These are phyloP conservation scores for Oryza brachyantha DNA, from an alignment of 176 grass and related monocot genomes.

Conservation along the genomic window DNA sequence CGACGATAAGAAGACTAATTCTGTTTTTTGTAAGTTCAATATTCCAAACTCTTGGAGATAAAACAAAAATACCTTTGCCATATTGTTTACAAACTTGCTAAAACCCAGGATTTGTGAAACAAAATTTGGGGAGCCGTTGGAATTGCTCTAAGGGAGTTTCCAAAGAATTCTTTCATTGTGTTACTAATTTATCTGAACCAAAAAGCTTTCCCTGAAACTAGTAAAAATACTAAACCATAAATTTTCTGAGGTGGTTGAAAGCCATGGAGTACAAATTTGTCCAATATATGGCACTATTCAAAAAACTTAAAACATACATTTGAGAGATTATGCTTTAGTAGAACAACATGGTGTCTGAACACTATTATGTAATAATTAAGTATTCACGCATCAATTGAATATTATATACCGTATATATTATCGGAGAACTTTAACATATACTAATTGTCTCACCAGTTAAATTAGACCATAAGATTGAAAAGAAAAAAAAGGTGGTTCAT, in stretches of 20 bases:
- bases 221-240: neutral
- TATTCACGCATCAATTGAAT: too few species aligned
- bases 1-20: too few species aligned
- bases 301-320: neutral
- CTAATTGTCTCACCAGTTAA: neutral
- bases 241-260: neutral
- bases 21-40: too few species aligned
- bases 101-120: too few species aligned
- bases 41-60: too few species aligned
- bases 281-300: neutral
- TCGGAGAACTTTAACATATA: neutral
- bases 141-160: too few species aligned
- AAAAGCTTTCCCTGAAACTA: neutral
- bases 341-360: neutral
- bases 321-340: neutral
- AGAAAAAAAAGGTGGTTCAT: neutral
- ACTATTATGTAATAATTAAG: neutral
- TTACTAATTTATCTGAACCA: neutral
- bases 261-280: neutral
- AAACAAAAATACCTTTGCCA: too few species aligned
- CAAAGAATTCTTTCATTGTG: neutral
- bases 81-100: too few species aligned
- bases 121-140: too few species aligned
- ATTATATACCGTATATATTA: neutral
- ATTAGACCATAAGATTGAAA: neutral